Conservation (phyloP, 768 basidiomycete species). For the Russula sp. region DNA sequence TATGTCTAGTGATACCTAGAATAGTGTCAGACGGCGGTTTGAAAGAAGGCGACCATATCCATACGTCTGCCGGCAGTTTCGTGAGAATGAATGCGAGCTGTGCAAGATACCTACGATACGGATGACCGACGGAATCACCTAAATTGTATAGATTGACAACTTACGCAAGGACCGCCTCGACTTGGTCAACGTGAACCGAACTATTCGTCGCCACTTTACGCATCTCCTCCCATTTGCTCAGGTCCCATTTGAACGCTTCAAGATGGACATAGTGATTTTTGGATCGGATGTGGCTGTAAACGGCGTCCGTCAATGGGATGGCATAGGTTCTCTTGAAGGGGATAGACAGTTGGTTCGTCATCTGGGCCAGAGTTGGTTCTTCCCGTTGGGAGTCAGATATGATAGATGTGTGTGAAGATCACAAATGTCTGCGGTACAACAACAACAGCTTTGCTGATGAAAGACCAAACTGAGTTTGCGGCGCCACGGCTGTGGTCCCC, state of each 20-base stretch:
- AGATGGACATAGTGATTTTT: conserved; percentile 67
- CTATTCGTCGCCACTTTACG: conserved; percentile 49
- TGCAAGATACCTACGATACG: conserved; percentile 69
- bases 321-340: conserved; percentile 67
- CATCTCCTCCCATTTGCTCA: conserved; percentile 59
- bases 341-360: conserved; percentile 72
- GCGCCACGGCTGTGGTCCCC: too few species aligned
- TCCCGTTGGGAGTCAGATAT: background rate
- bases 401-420: background rate
- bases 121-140: conserved; percentile 10
- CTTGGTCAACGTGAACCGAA: conserved; percentile 47
- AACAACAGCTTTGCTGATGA: background rate
- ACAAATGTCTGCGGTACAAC: background rate
- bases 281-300: conserved; percentile 57
- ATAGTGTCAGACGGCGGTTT: background rate
- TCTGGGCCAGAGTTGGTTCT: conserved; percentile 24
- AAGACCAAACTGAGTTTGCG: background rate
- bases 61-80: conserved; percentile 76
- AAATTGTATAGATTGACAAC: conserved; percentile 26
- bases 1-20: conserved; percentile 64
- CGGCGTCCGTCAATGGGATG: conserved; percentile 44
- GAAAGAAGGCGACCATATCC: conserved; percentile 27
- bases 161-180: conserved; percentile 51
- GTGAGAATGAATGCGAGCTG: conserved; percentile 77
- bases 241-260: conserved; percentile 76